These are phyloP conservation scores for Lineolata rhizophorae DNA, from an alignment of 495 filamentous ascomycete species.

Conservation along the genomic window DNA sequence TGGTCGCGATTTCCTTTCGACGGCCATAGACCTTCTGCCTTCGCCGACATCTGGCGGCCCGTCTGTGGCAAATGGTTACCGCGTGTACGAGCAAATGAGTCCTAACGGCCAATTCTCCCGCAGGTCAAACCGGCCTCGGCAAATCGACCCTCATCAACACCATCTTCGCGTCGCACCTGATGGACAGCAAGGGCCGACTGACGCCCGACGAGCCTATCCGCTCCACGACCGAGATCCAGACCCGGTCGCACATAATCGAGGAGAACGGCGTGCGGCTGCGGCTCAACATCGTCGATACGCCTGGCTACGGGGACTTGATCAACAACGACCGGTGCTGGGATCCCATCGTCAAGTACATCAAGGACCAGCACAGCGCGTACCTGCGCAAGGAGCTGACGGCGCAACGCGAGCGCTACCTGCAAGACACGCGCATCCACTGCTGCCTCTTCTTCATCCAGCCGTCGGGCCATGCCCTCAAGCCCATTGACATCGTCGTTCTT, in stretches of 20 bases:
- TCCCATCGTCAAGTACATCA: slow-evolving; percentile 99
- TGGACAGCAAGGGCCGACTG: slow-evolving; percentile 92
- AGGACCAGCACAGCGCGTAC: slow-evolving; percentile 99
- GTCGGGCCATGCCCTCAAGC: slow-evolving; percentile 90
- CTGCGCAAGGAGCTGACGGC: slow-evolving; percentile 99
- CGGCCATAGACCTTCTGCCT: too few relatives aligned
- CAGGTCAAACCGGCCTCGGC: slow-evolving; percentile 94
- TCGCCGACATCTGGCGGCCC: too few relatives aligned
- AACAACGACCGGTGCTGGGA: slow-evolving; percentile 77
- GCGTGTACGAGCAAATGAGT: too few relatives aligned
- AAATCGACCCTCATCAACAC: slow-evolving; percentile 99
- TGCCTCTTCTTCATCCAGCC: slow-evolving; percentile 99
- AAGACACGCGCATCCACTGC: slow-evolving; percentile 98
- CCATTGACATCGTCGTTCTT: slow-evolving; percentile 96
- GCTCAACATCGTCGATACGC: slow-evolving; percentile 62
- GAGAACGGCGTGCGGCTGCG: slow-evolving; percentile 73
- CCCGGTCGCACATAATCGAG: slow-evolving; percentile 95
- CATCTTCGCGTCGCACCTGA: slow-evolving; percentile 98
- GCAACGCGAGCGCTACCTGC: slow-evolving; percentile 96
- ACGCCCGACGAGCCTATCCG: slow-evolving; percentile 81
- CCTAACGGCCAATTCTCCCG: too few relatives aligned
- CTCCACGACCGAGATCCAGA: slow-evolving; percentile 91
- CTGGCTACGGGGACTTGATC: slow-evolving; percentile 60
- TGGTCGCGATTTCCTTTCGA: too few relatives aligned
- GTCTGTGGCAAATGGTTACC: too few relatives aligned